A percentile compares a stretch with the other conserved stretches of the same genome.
Conservation (phyloP, 208 protist species). For the Trypanosoma theileri region DNA sequence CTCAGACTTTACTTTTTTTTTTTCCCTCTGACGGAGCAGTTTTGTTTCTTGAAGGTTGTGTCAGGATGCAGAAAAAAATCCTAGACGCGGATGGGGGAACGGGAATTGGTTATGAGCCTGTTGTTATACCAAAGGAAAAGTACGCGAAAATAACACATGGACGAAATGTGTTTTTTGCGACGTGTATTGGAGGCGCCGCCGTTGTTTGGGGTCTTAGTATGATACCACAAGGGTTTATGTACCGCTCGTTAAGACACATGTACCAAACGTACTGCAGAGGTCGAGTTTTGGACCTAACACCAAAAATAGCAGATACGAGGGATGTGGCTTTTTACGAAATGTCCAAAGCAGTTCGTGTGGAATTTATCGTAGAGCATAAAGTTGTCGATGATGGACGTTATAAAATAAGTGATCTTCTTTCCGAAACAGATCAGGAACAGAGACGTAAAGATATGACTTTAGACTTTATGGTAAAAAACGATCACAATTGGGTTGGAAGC, state of each 20-base stretch:
- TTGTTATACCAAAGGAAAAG: slow-evolving; percentile 68
- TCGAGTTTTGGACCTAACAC: slow-evolving; percentile 76
- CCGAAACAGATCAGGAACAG: slow-evolving; percentile 52
- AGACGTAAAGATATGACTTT: slow-evolving; percentile 78
- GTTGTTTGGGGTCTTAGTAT: slow-evolving; percentile 46
- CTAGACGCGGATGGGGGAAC: neutral
- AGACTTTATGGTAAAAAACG: slow-evolving; percentile 81
- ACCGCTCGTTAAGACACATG: slow-evolving; percentile 44
- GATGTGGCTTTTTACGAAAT: slow-evolving; percentile 78
- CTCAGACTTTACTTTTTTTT: neutral
- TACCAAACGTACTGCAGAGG: slow-evolving; percentile 54
- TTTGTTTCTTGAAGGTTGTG: neutral
- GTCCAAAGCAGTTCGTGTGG: slow-evolving; percentile 66
- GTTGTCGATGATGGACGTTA: slow-evolving; percentile 75
- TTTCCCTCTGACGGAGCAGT: neutral
- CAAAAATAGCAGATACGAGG: slow-evolving; percentile 71
- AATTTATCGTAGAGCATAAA: slow-evolving; percentile 70
- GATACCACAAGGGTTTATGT: slow-evolving; percentile 58
- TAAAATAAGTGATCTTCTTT: slow-evolving; percentile 47
- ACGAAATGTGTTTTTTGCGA: slow-evolving; percentile 65
- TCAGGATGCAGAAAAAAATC: slow-evolving; percentile 25
- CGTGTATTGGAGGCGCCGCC: slow-evolving; percentile 38
- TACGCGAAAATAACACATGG: slow-evolving; percentile 73
- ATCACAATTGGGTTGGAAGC: slow-evolving; percentile 84
- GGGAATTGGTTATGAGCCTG: slow-evolving; percentile 35